These are phyloP conservation scores for Neurospora sp. DNA, from an alignment of 495 filamentous ascomycete genomes.

Conservation along the genomic window DNA sequence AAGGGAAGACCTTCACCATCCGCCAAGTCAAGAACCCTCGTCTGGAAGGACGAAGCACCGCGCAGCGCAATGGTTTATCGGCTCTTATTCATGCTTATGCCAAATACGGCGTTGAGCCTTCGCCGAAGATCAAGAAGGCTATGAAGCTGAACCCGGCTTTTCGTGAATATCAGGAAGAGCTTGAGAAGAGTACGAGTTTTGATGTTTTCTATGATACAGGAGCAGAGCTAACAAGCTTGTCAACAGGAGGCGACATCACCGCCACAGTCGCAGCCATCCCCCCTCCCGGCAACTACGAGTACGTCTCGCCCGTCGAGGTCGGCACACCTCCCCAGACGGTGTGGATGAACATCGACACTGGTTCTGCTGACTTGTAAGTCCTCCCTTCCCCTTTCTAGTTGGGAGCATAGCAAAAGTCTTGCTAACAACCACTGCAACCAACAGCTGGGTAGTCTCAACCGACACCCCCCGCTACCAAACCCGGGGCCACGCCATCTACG, in stretches of 20 bases:
- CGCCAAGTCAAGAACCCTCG: constrained; percentile 38
- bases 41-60: constrained; percentile 11
- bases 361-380: constrained; percentile 56
- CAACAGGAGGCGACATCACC: constrained; percentile 27
- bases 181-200: background rate
- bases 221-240: background rate
- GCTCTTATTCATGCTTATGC: constrained; percentile 45
- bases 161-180: background rate
- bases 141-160: constrained; percentile 12
- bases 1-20: constrained; percentile 33
- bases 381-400: constrained; percentile 38
- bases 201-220: background rate
- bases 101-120: constrained; percentile 40
- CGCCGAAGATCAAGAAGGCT: constrained; percentile 16
- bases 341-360: constrained; percentile 61
- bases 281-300: constrained; percentile 40
- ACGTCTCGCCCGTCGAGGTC: constrained; percentile 53
- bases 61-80: constrained; percentile 28
- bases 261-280: constrained; percentile 42
- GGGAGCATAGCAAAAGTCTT: too few species aligned
- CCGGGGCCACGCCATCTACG: constrained; percentile 47
- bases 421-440: too few species aligned
- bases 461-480: constrained; percentile 4
- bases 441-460: constrained; percentile 12
- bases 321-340: constrained; percentile 45